These are phyloP conservation scores for Xylaria sp. DNA, from an alignment of 2,329 filamentous ascomycete species.

Conservation along the genomic window DNA sequence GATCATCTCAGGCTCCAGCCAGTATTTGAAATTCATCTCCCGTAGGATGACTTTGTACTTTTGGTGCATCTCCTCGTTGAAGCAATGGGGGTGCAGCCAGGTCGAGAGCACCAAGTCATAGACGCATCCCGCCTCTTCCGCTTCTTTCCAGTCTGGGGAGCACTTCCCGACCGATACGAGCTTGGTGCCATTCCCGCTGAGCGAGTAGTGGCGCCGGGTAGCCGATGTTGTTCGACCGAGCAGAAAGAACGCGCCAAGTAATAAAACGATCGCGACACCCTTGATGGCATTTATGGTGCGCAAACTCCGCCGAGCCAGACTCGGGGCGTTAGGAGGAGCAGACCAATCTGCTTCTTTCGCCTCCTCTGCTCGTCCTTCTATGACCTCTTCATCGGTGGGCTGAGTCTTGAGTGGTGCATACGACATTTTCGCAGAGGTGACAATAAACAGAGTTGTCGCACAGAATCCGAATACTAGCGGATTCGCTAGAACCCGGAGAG, in stretches of 20 bases:
- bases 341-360: slow-evolving; percentile 8
- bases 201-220: neutral
- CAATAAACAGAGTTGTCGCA: neutral
- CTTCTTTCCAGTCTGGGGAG: slow-evolving; percentile 25
- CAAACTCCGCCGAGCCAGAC: neutral
- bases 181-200: slow-evolving; percentile 8
- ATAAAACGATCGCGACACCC: slow-evolving; percentile 12
- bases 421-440: slow-evolving; percentile 9
- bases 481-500: neutral
- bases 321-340: neutral
- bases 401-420: slow-evolving; percentile 8
- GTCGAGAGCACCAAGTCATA: slow-evolving; percentile 26
- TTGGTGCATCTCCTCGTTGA: slow-evolving; percentile 24
- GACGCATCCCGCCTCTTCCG: slow-evolving; percentile 23
- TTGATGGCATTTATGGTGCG: slow-evolving; percentile 17
- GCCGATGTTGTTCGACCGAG: slow-evolving; percentile 18
- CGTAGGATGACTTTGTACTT: slow-evolving; percentile 21
- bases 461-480: neutral
- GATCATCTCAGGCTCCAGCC: slow-evolving; percentile 27
- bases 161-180: slow-evolving; percentile 25
- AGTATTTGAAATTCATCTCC: slow-evolving; percentile 26
- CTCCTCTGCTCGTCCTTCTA: neutral
- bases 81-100: slow-evolving; percentile 25
- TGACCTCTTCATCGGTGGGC: neutral
- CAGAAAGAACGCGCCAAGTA: slow-evolving; percentile 7